Evolutionary conservation across 2,329 filamentous ascomycete species (phyloP).

Genomic region (Coniella lustricola): DNA sequence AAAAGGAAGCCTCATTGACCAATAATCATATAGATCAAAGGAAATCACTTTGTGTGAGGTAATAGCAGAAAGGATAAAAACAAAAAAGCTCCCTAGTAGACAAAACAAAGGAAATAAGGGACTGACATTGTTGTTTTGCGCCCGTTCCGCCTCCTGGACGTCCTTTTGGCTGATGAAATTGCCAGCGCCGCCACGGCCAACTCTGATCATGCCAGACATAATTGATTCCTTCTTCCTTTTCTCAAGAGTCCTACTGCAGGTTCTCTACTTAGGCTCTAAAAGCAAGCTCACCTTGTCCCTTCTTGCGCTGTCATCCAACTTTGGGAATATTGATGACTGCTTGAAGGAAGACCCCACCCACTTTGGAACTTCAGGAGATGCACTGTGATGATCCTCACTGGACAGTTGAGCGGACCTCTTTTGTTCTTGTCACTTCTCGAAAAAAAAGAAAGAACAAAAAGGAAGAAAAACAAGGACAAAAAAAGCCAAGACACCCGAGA

Average conservation of each 20-base stretch:
- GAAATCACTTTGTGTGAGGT: too few species aligned
- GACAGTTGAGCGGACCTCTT: background rate
- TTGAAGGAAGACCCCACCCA: too few species aligned
- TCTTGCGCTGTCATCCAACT: background rate
- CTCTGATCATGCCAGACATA: slow-evolving; percentile 38
- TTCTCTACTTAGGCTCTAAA: slow-evolving; percentile 12
- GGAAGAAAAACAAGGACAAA: background rate
- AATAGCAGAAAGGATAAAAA: background rate
- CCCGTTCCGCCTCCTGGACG: slow-evolving; percentile 36
- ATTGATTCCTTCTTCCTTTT: too few species aligned
- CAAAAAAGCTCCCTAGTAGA: background rate
- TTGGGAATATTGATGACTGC: too few species aligned
- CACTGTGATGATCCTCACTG: too few species aligned
- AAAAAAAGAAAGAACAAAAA: background rate
- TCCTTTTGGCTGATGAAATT: slow-evolving; percentile 52
- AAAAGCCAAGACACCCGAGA: background rate
- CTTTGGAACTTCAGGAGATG: too few species aligned
- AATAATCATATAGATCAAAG: too few species aligned
- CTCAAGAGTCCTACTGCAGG: slow-evolving; percentile 13
- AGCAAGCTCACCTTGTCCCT: background rate
- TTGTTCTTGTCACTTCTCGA: slow-evolving; percentile 4
- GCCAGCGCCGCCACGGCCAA: slow-evolving; percentile 57
- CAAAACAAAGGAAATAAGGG: background rate
- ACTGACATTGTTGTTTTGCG: slow-evolving; percentile 14
- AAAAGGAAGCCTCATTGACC: too few species aligned